Evolutionary conservation across 202 grass and related monocot species (phyloP).

Genomic region (Elaeis oleifera): DNA sequence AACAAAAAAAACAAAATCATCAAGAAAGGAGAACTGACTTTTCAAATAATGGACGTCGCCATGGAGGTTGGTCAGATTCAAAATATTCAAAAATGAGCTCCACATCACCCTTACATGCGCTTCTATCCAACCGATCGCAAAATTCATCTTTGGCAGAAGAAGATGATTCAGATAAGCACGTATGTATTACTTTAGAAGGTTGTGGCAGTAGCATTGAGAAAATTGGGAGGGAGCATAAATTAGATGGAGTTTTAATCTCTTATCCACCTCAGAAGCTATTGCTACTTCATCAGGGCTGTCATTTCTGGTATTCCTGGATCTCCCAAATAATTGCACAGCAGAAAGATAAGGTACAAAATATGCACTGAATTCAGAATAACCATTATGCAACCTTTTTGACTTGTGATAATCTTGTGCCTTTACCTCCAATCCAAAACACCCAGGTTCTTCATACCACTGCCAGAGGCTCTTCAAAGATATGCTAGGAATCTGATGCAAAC

Average conservation of each 20-base stretch:
- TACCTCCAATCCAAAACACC: constrained; percentile 83
- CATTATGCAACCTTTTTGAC: constrained; percentile 31
- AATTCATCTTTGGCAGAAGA: not conserved
- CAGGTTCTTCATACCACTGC: constrained; percentile 88
- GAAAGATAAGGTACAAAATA: constrained; percentile 94
- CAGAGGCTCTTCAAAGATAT: constrained; percentile 61
- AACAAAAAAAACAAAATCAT: not conserved
- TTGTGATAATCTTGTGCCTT: constrained; percentile 49
- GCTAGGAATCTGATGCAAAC: constrained; percentile 33
- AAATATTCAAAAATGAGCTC: constrained; percentile 51
- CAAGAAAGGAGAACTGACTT: constrained; percentile 34
- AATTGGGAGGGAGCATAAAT: constrained; percentile 4
- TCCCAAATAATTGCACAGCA: constrained; percentile 69
- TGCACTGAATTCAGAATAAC: constrained; percentile 37
- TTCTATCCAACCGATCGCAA: not conserved
- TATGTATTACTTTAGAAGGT: constrained; percentile 20
- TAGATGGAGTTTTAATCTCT: constrained; percentile 19
- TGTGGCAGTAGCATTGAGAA: constrained; percentile 21
- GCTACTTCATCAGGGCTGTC: constrained; percentile 11
- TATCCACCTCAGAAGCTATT: not conserved
- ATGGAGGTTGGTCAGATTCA: constrained; percentile 53
- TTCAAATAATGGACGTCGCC: constrained; percentile 48
- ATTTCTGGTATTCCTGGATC: constrained; percentile 15
- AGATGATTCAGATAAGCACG: constrained; percentile 30
- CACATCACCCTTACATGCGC: constrained; percentile 4